Evolutionary conservation across 352 stramenopile species (phyloP), one percentile per base, ranked within the genome.

Genomic region (Phytophthora niederhauseri): DNA sequence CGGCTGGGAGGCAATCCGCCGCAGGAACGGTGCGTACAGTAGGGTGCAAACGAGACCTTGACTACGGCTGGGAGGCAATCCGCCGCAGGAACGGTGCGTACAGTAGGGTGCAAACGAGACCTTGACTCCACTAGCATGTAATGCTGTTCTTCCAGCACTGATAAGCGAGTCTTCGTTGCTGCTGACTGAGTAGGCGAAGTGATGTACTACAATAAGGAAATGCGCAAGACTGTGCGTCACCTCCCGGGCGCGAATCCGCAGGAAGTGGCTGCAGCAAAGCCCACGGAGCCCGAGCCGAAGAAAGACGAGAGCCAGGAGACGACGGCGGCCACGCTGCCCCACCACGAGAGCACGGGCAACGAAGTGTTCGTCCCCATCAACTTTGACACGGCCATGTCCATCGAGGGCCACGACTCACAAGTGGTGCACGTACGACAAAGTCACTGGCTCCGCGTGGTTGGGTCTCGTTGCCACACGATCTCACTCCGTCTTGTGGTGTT

Each of bases 361-460:
- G 80, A 90, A 54, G 71, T 90, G 3, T 90, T 84, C 38, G 72
- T 94, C 17, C 89, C 89, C 0, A 94, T 97, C 41, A 78, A 97
- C 64, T 97, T 96, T 65, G 75, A 77, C 56, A 93, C 84, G 53
- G 83, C 86, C 6, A 87, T 92, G 64, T 77, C 65, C 9, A 87
- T 97, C 41, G 87, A 95, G 36, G 89, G 90, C 7, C 81, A 94
- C 50, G 90, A 97, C 56, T 93, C 88, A 5, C 91, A 97, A 84
- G 78, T 94, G 22, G 84, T 96, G 50, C 80, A 90, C 57, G 81
- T 94, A 85, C 51, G 76, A 57, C 31, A 34, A 73, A 62, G 43
- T 43, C n/a, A 22, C 30, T 72, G 38, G 7, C 11, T 19, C 1
- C 3, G 20, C 36, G 31, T 19, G 8, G 31, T 9, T 14, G 6